These are phyloP conservation scores for Fusarium paranaense DNA, from an alignment of 2,329 filamentous ascomycete species.

Conservation along the genomic window DNA sequence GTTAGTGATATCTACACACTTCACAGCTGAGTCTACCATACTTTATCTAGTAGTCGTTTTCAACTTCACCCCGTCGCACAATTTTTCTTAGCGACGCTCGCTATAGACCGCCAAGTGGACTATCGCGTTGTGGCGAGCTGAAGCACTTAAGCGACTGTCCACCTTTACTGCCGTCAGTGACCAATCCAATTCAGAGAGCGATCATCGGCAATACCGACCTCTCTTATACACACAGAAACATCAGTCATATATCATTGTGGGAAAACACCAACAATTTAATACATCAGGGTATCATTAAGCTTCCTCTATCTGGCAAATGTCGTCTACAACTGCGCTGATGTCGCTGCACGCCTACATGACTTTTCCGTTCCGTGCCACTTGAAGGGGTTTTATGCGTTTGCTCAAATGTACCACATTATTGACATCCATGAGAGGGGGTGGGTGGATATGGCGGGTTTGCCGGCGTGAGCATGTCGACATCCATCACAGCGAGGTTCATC, in stretches of 20 bases:
- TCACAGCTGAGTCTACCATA: neutral
- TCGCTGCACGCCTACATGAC: slow-evolving; percentile 26
- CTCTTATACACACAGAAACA: neutral
- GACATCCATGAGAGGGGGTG: neutral
- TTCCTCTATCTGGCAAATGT: slow-evolving; percentile 47
- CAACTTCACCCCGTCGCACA: neutral
- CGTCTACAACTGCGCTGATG: slow-evolving; percentile 35
- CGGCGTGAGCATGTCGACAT: slow-evolving; percentile 12
- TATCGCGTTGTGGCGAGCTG: slow-evolving; percentile 1
- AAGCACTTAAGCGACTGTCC: neutral
- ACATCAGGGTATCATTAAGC: slow-evolving; percentile 56
- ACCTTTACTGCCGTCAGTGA: neutral
- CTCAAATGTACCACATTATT: slow-evolving; percentile 24
- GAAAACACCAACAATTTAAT: slow-evolving; percentile 27
- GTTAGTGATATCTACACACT: neutral
- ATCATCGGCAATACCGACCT: neutral
- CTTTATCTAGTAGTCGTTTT: neutral
- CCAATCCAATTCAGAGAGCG: neutral
- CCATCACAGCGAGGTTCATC: slow-evolving; percentile 34
- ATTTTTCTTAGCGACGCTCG: neutral
- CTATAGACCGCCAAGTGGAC: neutral
- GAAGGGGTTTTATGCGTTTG: slow-evolving; percentile 22
- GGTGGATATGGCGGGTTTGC: slow-evolving; percentile 20
- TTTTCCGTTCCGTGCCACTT: slow-evolving; percentile 31
- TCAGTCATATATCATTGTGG: neutral